Conservation (phyloP, 495 filamentous ascomycete species). For the Aspergillus bridgeri region DNA sequence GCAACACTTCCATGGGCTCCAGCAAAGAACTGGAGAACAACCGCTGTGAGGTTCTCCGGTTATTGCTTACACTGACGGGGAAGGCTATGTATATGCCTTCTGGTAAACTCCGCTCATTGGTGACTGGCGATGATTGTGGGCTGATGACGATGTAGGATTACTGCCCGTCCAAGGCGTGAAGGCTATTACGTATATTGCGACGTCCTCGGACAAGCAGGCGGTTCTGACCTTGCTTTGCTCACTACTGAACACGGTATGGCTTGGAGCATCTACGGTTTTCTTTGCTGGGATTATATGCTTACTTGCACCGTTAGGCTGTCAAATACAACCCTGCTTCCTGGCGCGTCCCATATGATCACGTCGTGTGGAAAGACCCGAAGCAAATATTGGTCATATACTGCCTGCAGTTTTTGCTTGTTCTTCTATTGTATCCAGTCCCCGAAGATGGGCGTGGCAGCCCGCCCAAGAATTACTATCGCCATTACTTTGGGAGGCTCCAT, state of each 20-base stretch:
- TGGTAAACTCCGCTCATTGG: conserved; percentile 41
- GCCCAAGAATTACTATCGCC: conserved; percentile 87
- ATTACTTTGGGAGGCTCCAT: conserved; percentile 88
- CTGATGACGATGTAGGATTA: conserved; percentile 45
- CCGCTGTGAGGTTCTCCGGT: conserved; percentile 80
- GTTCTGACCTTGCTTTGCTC: conserved; percentile 90
- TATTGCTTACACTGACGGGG: conserved; percentile 81
- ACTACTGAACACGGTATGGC: conserved; percentile 86
- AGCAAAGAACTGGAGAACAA: conserved; percentile 90
- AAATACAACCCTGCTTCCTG: conserved; percentile 96
- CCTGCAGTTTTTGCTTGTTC: conserved; percentile 82
- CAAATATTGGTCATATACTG: conserved; percentile 89
- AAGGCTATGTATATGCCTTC: conserved; percentile 92
- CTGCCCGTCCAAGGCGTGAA: conserved; percentile 82
- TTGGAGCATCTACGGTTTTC: not conserved
- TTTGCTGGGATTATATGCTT: not conserved
- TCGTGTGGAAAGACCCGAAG: conserved; percentile 90
- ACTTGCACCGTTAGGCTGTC: conserved; percentile 58
- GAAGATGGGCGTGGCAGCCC: conserved; percentile 58
- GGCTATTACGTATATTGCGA: conserved; percentile 85
- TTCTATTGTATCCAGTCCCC: conserved; percentile 87
- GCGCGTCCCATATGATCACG: conserved; percentile 91
- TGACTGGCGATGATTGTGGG: not conserved
- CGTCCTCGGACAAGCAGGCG: conserved; percentile 83
- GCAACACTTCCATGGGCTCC: conserved; percentile 82